Conservation (phyloP, 1,139 yeast genomes). For the Nematodospora anomalae region DNA sequence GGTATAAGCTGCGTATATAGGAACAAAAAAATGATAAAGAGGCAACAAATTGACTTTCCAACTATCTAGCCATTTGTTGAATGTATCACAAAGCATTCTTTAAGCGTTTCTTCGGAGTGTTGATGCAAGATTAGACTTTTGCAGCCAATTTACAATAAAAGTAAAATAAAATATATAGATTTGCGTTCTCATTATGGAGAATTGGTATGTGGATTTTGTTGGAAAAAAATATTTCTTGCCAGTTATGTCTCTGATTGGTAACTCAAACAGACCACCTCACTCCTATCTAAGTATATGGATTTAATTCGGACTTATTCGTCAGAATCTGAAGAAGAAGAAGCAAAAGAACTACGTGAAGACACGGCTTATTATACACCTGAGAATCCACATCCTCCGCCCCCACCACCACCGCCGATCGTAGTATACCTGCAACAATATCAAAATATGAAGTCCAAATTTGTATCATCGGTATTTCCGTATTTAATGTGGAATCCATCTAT, state of each 20-base stretch:
- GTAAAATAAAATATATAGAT: no score
- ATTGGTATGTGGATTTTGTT: background rate
- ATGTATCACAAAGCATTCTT: background rate
- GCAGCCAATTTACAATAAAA: background rate
- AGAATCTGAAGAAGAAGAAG: slow-evolving; percentile 7
- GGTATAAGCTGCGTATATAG: no score
- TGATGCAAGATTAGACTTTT: background rate
- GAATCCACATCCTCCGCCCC: slow-evolving; percentile 2
- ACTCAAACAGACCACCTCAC: no score
- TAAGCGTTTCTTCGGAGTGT: background rate
- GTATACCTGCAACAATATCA: slow-evolving; percentile 15
- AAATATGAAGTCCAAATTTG: slow-evolving; percentile 5
- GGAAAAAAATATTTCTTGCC: background rate
- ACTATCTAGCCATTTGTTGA: no score
- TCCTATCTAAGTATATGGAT: slow-evolving; percentile 15
- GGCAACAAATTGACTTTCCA: no score
- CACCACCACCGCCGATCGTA: slow-evolving; percentile 9
- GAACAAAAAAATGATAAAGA: no score
- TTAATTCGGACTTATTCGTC: slow-evolving; percentile 14
- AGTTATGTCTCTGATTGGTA: background rate
- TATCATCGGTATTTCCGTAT: slow-evolving; percentile 7
- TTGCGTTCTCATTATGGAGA: no score
- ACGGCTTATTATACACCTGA: background rate
- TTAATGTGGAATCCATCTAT: slow-evolving; percentile 14
- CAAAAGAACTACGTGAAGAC: background rate